These are phyloP conservation scores for Talaromyces liani DNA, from an alignment of 495 filamentous ascomycete genomes.

Conservation along the genomic window DNA sequence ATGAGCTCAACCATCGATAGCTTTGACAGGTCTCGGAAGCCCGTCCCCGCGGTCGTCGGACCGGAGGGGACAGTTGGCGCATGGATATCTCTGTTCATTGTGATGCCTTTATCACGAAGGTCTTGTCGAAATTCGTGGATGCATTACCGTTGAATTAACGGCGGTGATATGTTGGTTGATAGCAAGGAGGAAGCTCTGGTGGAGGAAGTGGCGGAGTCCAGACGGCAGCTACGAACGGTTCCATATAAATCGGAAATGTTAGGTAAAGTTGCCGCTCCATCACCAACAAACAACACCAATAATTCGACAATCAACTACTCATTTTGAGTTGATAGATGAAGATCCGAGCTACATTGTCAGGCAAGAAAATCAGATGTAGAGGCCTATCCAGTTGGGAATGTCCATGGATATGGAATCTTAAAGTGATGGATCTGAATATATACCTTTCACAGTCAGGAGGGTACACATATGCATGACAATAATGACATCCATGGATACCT, in stretches of 20 bases:
- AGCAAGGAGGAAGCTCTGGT: background rate
- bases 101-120: slow-evolving; percentile 27
- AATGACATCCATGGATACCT: no score
- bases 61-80: slow-evolving; percentile 69
- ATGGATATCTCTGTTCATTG: slow-evolving; percentile 64
- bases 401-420: background rate
- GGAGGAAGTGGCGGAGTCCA: background rate
- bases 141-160: background rate
- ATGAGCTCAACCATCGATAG: slow-evolving; percentile 58
- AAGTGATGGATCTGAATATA: no score
- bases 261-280: background rate
- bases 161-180: background rate
- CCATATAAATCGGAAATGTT: background rate
- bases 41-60: slow-evolving; percentile 47
- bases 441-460: no score
- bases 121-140: background rate
- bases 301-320: background rate
- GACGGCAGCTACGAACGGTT: background rate
- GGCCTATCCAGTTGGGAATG: no score
- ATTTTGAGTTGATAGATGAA: background rate
- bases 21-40: slow-evolving; percentile 49
- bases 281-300: background rate
- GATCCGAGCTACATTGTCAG: no score
- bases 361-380: no score
- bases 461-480: no score